Base-by-base conservation (phyloP, 1,284 basidiomycete genomes). In the Ganoderma meredithae region DNA sequence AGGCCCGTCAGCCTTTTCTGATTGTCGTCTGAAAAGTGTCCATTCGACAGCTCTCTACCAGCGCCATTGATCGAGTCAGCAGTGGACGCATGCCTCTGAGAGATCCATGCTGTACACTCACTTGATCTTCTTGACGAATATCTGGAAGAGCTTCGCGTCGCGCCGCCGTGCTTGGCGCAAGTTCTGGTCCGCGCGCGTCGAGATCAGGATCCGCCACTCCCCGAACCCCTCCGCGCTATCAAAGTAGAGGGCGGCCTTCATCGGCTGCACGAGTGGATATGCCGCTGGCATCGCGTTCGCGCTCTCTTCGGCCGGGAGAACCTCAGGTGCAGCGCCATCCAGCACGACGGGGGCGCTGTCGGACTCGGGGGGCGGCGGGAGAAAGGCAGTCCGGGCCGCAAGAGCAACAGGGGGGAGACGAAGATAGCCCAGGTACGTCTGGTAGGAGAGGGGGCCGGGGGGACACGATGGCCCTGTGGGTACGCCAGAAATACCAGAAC, bases 21-120 rank as follows among this genome's bases (percentile, higher is more conserved):
- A 69, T 92, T 92, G 69, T 90, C 88, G 8, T 83, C 82, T 0
- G 90, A 90, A 74, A 92, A 91, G 69, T 88, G 84, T 0, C 90
- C 90, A 8, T 85, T 84, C 0, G 90, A 91, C 3, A 91, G 80
- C 67, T 90, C 86, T 72, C 90, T n/a, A n/a, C n/a, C n/a, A n/a
- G n/a, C n/a, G n/a, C n/a, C n/a, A n/a, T n/a, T n/a, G n/a, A n/a
- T n/a, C n/a, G n/a, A n/a, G n/a, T n/a, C n/a, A n/a, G n/a, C n/a
- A n/a, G n/a, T n/a, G n/a, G n/a, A n/a, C n/a, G n/a, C n/a, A n/a
- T n/a, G n/a, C n/a, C n/a, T n/a, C n/a, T n/a, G n/a, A n/a, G n/a
- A n/a, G n/a, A n/a, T n/a, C n/a, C n/a, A n/a, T n/a, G n/a, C n/a
- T n/a, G n/a, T n/a, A n/a, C n/a, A n/a, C n/a, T n/a, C n/a, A n/a